phyloP scores from a whole-genome alignment of 2,329 filamentous ascomycete species.

The Phyllosticta citribraziliensis region DNA sequence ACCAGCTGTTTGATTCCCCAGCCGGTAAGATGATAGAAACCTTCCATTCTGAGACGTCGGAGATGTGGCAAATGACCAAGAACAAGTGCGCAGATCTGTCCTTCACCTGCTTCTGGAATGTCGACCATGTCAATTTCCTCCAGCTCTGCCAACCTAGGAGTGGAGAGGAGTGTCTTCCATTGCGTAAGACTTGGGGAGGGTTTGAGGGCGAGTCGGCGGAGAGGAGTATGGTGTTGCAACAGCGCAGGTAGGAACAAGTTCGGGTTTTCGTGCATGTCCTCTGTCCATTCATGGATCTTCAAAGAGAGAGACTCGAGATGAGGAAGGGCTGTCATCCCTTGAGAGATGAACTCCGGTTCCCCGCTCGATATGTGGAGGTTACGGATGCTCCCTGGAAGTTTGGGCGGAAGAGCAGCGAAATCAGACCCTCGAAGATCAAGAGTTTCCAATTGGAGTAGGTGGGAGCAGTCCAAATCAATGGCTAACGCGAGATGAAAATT shows the following conservation, averaged over 20 bases:
- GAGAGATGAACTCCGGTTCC: too few relatives aligned
- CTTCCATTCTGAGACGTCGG: neutral
- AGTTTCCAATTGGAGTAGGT: neutral
- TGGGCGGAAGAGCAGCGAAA: neutral
- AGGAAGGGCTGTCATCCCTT: neutral
- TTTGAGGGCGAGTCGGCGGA: neutral
- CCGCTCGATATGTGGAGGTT: neutral
- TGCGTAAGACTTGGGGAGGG: neutral
- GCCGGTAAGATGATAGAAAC: neutral
- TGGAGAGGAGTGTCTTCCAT: neutral
- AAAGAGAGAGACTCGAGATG: neutral
- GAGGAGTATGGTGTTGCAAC: neutral
- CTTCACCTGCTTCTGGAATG: neutral
- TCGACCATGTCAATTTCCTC: neutral
- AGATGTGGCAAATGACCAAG: neutral
- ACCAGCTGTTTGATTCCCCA: neutral
- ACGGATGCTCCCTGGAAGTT: neutral
- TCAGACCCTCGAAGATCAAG: neutral
- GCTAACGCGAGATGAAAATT: conserved; percentile 2
- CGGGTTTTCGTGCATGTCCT: neutral
- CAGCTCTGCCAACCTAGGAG: neutral
- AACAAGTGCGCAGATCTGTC: neutral
- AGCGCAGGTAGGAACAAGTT: neutral
- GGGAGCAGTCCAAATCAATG: neutral
- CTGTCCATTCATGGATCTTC: neutral